A percentile compares a stretch with the other conserved stretches of the same genome.
Evolutionary conservation across 148 eudicot species (phyloP).

Genomic region (Limonium bicolor): DNA sequence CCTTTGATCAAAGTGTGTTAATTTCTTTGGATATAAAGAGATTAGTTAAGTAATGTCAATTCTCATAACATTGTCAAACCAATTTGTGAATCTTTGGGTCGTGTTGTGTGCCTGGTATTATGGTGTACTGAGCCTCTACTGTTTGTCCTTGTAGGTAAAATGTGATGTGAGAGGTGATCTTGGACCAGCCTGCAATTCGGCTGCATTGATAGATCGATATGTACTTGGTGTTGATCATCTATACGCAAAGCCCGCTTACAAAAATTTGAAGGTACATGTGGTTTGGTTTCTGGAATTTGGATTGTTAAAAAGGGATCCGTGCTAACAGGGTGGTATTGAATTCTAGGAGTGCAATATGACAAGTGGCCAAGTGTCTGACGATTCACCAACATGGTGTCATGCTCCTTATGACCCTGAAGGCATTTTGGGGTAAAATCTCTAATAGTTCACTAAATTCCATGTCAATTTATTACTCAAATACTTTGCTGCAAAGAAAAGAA

Average conservation of each 20-base stretch:
- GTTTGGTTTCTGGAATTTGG: too few species aligned
- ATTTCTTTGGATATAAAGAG: too few species aligned
- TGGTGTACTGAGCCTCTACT: not conserved
- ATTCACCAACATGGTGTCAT: conserved; percentile 78
- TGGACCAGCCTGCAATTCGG: conserved; percentile 83
- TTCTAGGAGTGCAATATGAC: conserved; percentile 52
- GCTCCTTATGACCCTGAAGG: conserved; percentile 97
- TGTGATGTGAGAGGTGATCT: conserved; percentile 63
- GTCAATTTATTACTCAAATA: not conserved
- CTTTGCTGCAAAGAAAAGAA: not conserved
- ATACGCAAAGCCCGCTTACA: conserved; percentile 45
- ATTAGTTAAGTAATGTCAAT: too few species aligned
- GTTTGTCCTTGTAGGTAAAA: conserved; percentile 27
- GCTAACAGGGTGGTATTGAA: too few species aligned
- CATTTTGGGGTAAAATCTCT: conserved; percentile 52
- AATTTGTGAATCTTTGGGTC: too few species aligned
- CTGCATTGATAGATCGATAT: conserved; percentile 69
- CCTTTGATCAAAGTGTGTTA: too few species aligned
- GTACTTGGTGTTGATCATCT: conserved; percentile 65
- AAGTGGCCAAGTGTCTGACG: conserved; percentile 30
- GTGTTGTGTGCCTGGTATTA: not conserved
- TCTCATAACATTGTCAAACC: too few species aligned
- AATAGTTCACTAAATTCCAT: too few species aligned
- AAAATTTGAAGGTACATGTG: conserved; percentile 47
- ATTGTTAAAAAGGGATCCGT: too few species aligned